Evolutionary conservation across 2,329 filamentous ascomycete species (phyloP).

Genomic region (Gaeumannomyces tritici): DNA sequence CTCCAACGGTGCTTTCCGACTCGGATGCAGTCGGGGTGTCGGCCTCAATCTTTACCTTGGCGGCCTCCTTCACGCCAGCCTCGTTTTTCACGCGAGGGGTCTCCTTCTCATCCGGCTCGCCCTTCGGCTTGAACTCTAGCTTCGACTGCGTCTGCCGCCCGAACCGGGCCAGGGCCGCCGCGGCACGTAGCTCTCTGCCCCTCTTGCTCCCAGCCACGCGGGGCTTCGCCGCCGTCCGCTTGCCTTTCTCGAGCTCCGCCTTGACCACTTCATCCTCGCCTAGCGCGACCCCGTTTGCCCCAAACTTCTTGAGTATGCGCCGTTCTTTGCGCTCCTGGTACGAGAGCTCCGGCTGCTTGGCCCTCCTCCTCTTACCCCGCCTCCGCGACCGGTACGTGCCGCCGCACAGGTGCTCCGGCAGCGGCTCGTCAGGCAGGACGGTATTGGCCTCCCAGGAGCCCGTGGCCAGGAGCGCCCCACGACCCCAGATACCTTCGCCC

Average conservation of each 20-base stretch:
- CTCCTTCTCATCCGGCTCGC: slow-evolving; percentile 7
- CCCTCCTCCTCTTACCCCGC: slow-evolving; percentile 43
- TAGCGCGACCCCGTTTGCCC: slow-evolving; percentile 55
- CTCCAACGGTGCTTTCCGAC: slow-evolving; percentile 16
- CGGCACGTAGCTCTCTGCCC: slow-evolving; percentile 66
- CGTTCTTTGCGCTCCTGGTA: slow-evolving; percentile 67
- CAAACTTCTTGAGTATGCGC: slow-evolving; percentile 68
- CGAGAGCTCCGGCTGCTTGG: slow-evolving; percentile 36
- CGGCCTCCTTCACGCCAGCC: too few species aligned
- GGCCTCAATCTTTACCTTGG: too few species aligned
- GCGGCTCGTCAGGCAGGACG: slow-evolving; percentile 40
- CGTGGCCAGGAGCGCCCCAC: slow-evolving; percentile 52
- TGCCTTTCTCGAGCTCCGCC: slow-evolving; percentile 57
- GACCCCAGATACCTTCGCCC: slow-evolving; percentile 77
- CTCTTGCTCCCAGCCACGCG: slow-evolving; percentile 65
- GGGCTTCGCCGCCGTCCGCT: slow-evolving; percentile 53
- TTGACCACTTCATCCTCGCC: slow-evolving; percentile 61
- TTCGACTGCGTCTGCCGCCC: slow-evolving; percentile 36
- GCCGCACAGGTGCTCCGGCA: slow-evolving; percentile 69
- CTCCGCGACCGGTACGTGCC: slow-evolving; percentile 60
- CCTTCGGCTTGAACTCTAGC: slow-evolving; percentile 22
- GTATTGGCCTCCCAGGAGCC: slow-evolving; percentile 49
- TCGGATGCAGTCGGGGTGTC: too few species aligned
- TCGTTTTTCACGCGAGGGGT: slow-evolving; percentile 15
- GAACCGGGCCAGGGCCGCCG: slow-evolving; percentile 67